Evolutionary conservation across 768 basidiomycete genomes (phyloP).

Genomic region (Candolleomyces efflorescens): DNA sequence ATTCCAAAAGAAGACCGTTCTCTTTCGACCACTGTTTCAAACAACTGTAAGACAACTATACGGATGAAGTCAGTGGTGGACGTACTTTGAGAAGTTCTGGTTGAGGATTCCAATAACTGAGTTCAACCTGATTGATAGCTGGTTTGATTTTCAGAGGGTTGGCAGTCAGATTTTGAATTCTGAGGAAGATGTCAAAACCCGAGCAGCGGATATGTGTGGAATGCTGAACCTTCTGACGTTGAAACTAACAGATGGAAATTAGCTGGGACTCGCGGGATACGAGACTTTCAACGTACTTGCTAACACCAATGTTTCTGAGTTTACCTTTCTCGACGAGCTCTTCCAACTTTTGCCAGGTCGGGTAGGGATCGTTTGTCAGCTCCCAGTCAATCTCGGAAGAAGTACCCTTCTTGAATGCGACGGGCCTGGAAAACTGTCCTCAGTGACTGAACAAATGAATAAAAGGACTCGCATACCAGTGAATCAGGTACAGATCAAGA

Average conservation of each 20-base stretch:
- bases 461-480: conserved; percentile 46
- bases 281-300: conserved; percentile 50
- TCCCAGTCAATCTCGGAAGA: conserved; percentile 42
- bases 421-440: conserved; percentile 40
- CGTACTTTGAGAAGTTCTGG: conserved; percentile 63
- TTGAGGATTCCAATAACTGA: conserved; percentile 76
- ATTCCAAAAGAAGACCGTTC: conserved; percentile 60
- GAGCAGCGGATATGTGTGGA: conserved; percentile 10
- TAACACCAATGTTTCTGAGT: conserved; percentile 74
- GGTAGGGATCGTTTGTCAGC: conserved; percentile 67
- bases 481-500: conserved; percentile 78
- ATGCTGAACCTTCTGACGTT: conserved; percentile 45
- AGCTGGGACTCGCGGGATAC: background rate
- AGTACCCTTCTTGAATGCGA: conserved; percentile 59
- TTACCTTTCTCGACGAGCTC: conserved; percentile 75
- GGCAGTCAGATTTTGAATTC: conserved; percentile 59
- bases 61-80: background rate
- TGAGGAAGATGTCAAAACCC: conserved; percentile 15
- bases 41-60: background rate
- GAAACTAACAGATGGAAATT: conserved; percentile 35
- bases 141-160: conserved; percentile 57
- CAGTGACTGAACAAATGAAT: background rate
- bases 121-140: conserved; percentile 76
- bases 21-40: conserved; percentile 58
- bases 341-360: conserved; percentile 80